Percentiles rank a stretch among this genome's conserved stretches.
Evolutionary conservation across 805 yeast genomes (phyloP).

Genomic region (Dipodascus albidus): DNA sequence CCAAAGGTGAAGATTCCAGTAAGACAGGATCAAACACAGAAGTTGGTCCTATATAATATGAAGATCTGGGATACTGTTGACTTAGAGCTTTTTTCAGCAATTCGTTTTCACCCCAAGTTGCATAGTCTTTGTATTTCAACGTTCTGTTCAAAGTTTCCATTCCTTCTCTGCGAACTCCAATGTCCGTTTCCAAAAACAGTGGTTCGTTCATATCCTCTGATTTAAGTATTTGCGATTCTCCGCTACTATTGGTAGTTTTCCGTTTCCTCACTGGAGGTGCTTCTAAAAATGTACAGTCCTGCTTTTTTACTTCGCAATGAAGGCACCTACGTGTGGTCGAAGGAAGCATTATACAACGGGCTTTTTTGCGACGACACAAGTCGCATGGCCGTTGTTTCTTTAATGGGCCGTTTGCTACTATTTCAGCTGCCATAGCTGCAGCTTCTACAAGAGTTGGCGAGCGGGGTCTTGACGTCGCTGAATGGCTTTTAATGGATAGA

Average conservation of each 20-base stretch:
- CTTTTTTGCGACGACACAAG: slow-evolving; percentile 70
- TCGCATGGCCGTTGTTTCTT: slow-evolving; percentile 52
- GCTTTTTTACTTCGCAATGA: slow-evolving; percentile 63
- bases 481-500: background rate
- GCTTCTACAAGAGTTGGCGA: slow-evolving; percentile 2
- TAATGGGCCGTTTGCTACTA: background rate
- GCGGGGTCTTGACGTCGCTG: background rate
- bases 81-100: slow-evolving; percentile 56
- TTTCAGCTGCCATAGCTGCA: slow-evolving; percentile 3
- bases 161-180: too few relatives aligned
- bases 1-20: slow-evolving; percentile 50
- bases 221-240: slow-evolving; percentile 19
- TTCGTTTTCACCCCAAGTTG: slow-evolving; percentile 50
- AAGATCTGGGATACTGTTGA: slow-evolving; percentile 82
- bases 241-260: slow-evolving; percentile 14
- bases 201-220: slow-evolving; percentile 13
- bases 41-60: slow-evolving; percentile 81
- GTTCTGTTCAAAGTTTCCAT: slow-evolving; percentile 28
- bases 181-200: too few relatives aligned
- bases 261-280: slow-evolving; percentile 32
- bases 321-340: slow-evolving; percentile 41
- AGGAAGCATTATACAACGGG: slow-evolving; percentile 62
- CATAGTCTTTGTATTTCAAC: slow-evolving; percentile 45
- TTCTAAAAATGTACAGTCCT: slow-evolving; percentile 66
- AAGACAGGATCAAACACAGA: slow-evolving; percentile 69